A percentile compares a stretch with the other conserved stretches of the same genome.
Conservation (phyloP, 371 early-diverging fungal genomes). For the Mortierella sp. region DNA sequence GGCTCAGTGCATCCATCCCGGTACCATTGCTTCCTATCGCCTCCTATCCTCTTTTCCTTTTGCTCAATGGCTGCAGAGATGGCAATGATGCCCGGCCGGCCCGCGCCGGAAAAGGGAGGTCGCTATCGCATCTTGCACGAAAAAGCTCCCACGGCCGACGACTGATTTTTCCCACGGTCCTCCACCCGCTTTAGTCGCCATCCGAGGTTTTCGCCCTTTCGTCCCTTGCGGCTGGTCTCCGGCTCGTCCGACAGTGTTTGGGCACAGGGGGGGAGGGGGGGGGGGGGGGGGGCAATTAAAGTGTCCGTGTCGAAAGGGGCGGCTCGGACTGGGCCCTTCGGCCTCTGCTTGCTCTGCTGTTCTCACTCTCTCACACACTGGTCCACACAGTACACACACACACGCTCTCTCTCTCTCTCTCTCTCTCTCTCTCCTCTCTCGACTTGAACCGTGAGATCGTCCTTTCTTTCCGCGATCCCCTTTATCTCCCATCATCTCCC, state of each 20-base stretch:
- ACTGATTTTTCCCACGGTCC: slow-evolving; percentile 15
- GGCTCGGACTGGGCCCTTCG: not conserved
- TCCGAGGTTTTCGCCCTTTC: not conserved
- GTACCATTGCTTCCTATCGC: not conserved
- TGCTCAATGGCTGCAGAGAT: too few relatives aligned
- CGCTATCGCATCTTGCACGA: not conserved
- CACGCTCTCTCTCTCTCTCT: slow-evolving; percentile 6
- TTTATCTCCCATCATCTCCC: slow-evolving; percentile 5
- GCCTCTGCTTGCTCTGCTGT: slow-evolving; percentile 6
- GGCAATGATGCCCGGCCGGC: too few relatives aligned
- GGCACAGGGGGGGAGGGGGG: too few relatives aligned
- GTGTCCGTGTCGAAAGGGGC: too few relatives aligned
- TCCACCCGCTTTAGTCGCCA: not conserved
- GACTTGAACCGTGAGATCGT: not conserved
- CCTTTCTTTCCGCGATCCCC: not conserved
- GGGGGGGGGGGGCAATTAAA: too few relatives aligned
- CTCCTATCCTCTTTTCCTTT: not conserved
- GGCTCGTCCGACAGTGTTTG: not conserved
- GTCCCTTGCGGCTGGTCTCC: not conserved
- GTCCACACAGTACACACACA: too few relatives aligned
- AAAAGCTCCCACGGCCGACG: not conserved
- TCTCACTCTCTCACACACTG: slow-evolving; percentile 2
- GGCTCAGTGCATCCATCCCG: too few relatives aligned
- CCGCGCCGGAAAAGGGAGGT: not conserved
- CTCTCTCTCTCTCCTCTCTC: slow-evolving; percentile 5